Evolutionary conservation across 2,329 filamentous ascomycete genomes (phyloP), one percentile per base, ranked within the genome.

Genomic region (Alternaria novae-zelandiae): DNA sequence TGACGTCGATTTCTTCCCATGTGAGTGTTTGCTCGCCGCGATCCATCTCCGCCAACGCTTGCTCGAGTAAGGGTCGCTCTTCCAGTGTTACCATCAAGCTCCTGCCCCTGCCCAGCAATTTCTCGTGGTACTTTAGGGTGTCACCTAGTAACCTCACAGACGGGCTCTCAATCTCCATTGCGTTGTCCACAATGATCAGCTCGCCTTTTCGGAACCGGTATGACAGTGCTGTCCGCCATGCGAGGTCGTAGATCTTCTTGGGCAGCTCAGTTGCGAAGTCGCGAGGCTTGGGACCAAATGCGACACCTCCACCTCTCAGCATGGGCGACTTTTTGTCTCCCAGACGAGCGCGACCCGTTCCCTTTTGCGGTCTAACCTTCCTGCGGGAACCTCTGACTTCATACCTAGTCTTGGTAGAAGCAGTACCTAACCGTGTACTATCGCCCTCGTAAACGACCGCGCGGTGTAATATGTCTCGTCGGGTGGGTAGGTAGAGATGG

Each of bases 381-480:
- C 86, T 86, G 78, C 90, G 88, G 61, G 93, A 96, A 66, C 95
- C 96, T 75, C 90, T 88, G 23, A 99, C 90, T 66, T 98, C 93
- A 76, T 82, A 89, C 64, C 95, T 85, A 43, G 73, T 79, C 67
- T 79, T 79, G 36, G 78, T 79, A 12, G 70, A 74, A 26, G 94
- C 96, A 3, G 93, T 96, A 68, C 96, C 96, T 21, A 71, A 41
- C 28, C 96, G 90, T 59, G 93, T 91, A 76, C 86, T 88, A 83
- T 98, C 95, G 70, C 92, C 96, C 83, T 99, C 96, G 85, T 91
- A 98, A 72, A 97, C 83, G 62, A 99, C 89, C 62, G 96, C 96
- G 68, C 93, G 89, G 83, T 99, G 95, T 57, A 99, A 89, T 69
- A 99, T 89, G 80, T 99, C 96, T 79, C 91, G 90, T 63, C 96